These are phyloP conservation scores for Osmozyma mogii DNA, from an alignment of 805 yeast species.

Conservation along the genomic window DNA sequence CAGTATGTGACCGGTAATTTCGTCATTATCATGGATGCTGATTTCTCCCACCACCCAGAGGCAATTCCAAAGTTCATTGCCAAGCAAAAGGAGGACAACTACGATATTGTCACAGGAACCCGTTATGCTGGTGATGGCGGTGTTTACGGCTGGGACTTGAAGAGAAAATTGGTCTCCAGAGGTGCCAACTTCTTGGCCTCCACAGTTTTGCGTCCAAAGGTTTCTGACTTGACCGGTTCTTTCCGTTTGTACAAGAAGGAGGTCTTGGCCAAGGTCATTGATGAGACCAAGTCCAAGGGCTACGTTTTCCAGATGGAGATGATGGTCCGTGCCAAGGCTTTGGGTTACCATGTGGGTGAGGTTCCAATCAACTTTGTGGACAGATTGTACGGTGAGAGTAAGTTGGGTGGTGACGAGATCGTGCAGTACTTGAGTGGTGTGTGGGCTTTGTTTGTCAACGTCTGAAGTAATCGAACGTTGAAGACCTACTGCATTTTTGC, in stretches of 20 bases:
- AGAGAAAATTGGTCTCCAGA: conserved; percentile 67
- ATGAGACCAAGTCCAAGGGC: conserved; percentile 65
- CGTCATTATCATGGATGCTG: conserved; percentile 80
- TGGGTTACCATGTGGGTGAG: conserved; percentile 68
- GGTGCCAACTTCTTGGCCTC: conserved; percentile 78
- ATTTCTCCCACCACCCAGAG: conserved; percentile 74
- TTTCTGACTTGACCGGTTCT: conserved; percentile 70
- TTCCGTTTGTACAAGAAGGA: conserved; percentile 68
- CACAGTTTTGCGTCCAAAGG: conserved; percentile 61
- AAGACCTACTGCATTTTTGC: too few species aligned
- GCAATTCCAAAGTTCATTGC: conserved; percentile 70
- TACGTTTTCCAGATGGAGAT: conserved; percentile 84
- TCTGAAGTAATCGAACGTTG: too few species aligned
- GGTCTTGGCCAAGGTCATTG: conserved; percentile 57
- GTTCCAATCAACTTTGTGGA: conserved; percentile 76
- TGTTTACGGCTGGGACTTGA: conserved; percentile 78
- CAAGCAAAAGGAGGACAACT: conserved; percentile 46
- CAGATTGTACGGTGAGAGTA: conserved; percentile 70
- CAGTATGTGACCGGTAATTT: conserved; percentile 64
- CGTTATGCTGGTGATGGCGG: conserved; percentile 79
- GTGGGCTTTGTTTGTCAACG: conserved; percentile 58
- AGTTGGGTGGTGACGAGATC: conserved; percentile 75
- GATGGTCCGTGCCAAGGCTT: conserved; percentile 76
- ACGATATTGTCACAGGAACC: conserved; percentile 51
- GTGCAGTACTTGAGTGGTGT: conserved; percentile 73